Evolutionary conservation across 306 rosid genomes (phyloP), one percentile per base, ranked within the genome.

Genomic region (Vigna hirtella): DNA sequence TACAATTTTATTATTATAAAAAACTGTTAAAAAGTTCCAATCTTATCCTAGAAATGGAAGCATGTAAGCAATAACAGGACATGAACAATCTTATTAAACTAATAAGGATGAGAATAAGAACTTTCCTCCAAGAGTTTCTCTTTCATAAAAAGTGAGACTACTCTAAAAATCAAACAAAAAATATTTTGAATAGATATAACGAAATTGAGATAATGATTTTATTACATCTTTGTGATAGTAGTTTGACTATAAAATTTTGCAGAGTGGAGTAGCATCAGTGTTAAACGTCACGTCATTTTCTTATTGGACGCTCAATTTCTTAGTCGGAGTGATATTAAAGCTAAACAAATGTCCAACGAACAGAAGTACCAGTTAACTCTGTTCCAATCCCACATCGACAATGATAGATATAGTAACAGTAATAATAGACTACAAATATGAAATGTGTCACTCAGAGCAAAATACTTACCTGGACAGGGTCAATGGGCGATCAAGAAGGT

Each of bases 381-480:
- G 5, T 4, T 7, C 1, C 0, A 16, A 1, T n/a, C 47, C 74
- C 62, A 70, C 74, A 49, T 70, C 9, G 47, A 0, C 26, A 26
- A 70, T 0, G 5, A 0, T 22, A 7, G 22, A 1, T 1, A 0
- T 8, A 14, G 2, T 4, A 9, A 7, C 4, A 15, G 18, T 26
- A 13, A 48, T 4, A 16, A 48, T 14, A 22, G 1, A 1, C 5
- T 15, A 70, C 17, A 70, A 49, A 70, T 1, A 0, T 2, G 5
- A 28, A 0, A 6, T 28, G 28, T 0, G 2, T 28, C 1, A 12
- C 0, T 2, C 36, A 0, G 2, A 0, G 0, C 5, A 68, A 63
- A 20, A 74, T 38, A 67, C 66, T 81, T 74, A 74, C 80, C 84
- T 85, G 87, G 88, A 83, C 71, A 77, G 87, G 82, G 82, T 87